Evolutionary conservation across 1,284 basidiomycete genomes (phyloP).

Genomic region (Coniferiporia weirii): DNA sequence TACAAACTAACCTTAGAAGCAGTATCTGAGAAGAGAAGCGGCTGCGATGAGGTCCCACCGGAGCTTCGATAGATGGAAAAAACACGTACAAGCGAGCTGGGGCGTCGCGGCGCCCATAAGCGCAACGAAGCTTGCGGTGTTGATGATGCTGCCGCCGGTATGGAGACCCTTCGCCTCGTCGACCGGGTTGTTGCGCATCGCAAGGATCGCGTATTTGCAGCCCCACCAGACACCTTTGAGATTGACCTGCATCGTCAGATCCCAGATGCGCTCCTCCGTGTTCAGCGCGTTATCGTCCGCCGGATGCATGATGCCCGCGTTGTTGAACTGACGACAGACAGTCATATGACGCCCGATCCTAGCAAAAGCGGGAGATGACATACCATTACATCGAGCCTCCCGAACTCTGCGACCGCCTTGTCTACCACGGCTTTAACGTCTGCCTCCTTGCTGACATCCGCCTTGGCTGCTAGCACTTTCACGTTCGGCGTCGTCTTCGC

Average conservation of each 20-base stretch:
- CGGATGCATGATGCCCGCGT: conserved; percentile 95
- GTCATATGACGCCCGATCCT: conserved; percentile 4
- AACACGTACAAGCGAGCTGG: conserved; percentile 82
- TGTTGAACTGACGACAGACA: conserved; percentile 64
- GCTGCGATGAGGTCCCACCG: too few species aligned
- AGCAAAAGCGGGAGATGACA: conserved; percentile 22
- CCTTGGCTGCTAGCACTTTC: conserved; percentile 68
- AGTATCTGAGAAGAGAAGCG: conserved; percentile 56
- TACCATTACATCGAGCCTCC: conserved; percentile 90
- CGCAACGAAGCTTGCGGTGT: conserved; percentile 94
- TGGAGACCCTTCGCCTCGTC: conserved; percentile 78
- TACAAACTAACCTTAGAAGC: conserved; percentile 64
- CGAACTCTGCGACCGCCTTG: conserved; percentile 76
- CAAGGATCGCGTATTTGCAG: conserved; percentile 92
- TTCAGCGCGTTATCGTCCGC: conserved; percentile 91
- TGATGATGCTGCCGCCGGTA: conserved; percentile 91
- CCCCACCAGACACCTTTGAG: conserved; percentile 99
- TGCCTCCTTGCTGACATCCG: conserved; percentile 85
- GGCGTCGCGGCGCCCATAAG: conserved; percentile 92
- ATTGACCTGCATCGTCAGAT: conserved; percentile 90
- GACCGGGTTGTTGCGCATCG: conserved; percentile 88
- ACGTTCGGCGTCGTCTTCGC: conserved; percentile 62
- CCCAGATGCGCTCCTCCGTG: conserved; percentile 95
- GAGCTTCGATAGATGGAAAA: not conserved
- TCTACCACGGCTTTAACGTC: conserved; percentile 83